A percentile compares a stretch with the other conserved stretches of the same genome.
These are phyloP conservation scores for Abelmoschus esculentus DNA, from an alignment of 345 rosid genomes.

Conservation along the genomic window DNA sequence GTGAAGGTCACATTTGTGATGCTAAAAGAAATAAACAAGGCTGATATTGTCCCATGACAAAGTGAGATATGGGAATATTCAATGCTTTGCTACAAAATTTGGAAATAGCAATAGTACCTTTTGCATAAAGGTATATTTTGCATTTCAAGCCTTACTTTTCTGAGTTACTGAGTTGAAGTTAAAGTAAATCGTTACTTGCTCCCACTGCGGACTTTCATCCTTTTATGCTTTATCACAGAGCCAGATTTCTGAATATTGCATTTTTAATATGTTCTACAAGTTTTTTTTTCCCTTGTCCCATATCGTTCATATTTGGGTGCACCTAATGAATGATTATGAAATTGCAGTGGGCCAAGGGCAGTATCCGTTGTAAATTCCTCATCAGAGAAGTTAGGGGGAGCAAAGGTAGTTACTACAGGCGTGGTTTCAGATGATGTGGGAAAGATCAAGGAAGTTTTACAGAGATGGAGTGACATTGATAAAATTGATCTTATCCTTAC, in stretches of 20 bases:
- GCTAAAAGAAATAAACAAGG: slow-evolving; percentile 59
- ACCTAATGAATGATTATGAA: slow-evolving; percentile 11
- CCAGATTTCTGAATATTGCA: neutral
- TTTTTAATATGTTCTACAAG: neutral
- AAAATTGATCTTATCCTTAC: slow-evolving; percentile 79
- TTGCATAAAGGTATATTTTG: neutral
- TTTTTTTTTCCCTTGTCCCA: neutral
- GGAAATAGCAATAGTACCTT: neutral
- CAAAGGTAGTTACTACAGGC: slow-evolving; percentile 63
- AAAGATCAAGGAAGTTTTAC: slow-evolving; percentile 57
- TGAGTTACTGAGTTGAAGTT: neutral
- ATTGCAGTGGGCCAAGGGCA: slow-evolving; percentile 82
- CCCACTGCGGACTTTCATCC: neutral
- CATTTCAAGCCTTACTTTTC: neutral
- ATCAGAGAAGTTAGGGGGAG: slow-evolving; percentile 81
- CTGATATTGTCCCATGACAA: slow-evolving; percentile 42
- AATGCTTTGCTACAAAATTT: slow-evolving; percentile 48
- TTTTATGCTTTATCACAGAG: neutral
- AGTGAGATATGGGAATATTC: slow-evolving; percentile 44
- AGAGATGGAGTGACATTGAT: slow-evolving; percentile 73
- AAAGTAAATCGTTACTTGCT: neutral
- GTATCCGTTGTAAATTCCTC: slow-evolving; percentile 63
- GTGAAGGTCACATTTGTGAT: slow-evolving; percentile 72
- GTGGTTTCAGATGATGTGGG: slow-evolving; percentile 76
- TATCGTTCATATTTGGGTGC: slow-evolving; percentile 21